Evolutionary conservation across 305 asterid genomes (phyloP).

Genomic region (Solanum hybrid): DNA sequence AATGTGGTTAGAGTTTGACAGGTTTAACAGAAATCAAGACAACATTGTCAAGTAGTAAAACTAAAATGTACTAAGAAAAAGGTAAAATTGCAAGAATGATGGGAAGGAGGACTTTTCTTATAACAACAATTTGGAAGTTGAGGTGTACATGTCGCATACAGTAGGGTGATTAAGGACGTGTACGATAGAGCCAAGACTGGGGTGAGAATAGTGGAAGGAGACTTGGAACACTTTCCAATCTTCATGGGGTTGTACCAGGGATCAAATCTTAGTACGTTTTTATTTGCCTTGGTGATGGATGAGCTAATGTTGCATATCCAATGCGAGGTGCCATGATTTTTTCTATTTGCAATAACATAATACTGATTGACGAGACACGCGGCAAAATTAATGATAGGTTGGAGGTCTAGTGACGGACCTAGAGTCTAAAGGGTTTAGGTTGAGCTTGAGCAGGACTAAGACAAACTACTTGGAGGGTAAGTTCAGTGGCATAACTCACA

Average conservation of each 20-base stretch:
- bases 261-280: neutral
- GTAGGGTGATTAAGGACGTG: neutral
- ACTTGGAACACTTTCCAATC: neutral
- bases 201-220: neutral
- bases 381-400: neutral
- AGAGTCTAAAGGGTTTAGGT: neutral
- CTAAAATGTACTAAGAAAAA: neutral
- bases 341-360: neutral
- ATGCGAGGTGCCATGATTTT: neutral
- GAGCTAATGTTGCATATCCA: neutral
- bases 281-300: neutral
- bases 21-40: neutral
- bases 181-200: neutral
- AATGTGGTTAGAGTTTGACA: neutral
- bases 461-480: neutral
- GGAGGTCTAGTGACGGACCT: neutral
- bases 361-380: neutral
- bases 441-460: neutral
- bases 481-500: neutral
- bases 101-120: neutral
- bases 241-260: neutral
- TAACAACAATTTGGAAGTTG: neutral
- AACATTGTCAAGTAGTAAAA: neutral
- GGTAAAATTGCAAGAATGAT: neutral
- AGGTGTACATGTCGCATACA: neutral